These are phyloP conservation scores for Raphanus hybrid DNA, from an alignment of 441 rosid species.

Conservation along the genomic window DNA sequence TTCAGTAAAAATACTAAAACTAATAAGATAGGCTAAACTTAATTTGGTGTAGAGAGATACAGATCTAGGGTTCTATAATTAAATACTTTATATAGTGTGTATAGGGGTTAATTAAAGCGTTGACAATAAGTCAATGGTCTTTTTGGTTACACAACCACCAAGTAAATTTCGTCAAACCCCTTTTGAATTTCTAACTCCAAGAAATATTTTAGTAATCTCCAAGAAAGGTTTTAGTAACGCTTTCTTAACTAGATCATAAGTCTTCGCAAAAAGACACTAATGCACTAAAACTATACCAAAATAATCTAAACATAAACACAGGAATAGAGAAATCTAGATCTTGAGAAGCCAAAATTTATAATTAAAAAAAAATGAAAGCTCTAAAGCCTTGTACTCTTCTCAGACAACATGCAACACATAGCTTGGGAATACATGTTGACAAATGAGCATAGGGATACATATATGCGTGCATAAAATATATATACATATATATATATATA, in stretches of 20 bases:
- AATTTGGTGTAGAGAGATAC: conserved; percentile 7
- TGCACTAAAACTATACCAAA: conserved; percentile 1
- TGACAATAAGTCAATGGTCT: conserved; percentile 45
- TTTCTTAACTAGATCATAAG: conserved; percentile 31
- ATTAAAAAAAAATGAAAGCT: conserved; percentile 10
- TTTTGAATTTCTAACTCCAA: conserved; percentile 35
- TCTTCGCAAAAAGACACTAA: conserved; percentile 37
- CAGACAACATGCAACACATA: conserved; percentile 31
- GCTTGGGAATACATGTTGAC: conserved; percentile 2
- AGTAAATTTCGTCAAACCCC: conserved; percentile 44
- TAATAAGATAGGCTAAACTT: conserved; percentile 12
- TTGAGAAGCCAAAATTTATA: conserved; percentile 1
- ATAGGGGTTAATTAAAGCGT: conserved; percentile 41
- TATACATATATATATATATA: not conserved
- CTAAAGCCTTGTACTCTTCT: conserved; percentile 18
- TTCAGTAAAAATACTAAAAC: conserved; percentile 11
- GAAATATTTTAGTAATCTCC: conserved; percentile 33
- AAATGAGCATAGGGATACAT: not conserved
- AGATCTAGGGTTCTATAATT: conserved; percentile 10
- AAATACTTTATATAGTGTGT: not conserved
- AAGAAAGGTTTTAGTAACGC: conserved; percentile 34
- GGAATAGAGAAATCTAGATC: conserved; percentile 18
- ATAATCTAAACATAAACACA: not conserved
- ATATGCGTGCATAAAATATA: not conserved
- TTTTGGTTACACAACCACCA: conserved; percentile 40